Evolutionary conservation across 2,329 filamentous ascomycete species (phyloP).

Genomic region (Fusarium tjaetaba): DNA sequence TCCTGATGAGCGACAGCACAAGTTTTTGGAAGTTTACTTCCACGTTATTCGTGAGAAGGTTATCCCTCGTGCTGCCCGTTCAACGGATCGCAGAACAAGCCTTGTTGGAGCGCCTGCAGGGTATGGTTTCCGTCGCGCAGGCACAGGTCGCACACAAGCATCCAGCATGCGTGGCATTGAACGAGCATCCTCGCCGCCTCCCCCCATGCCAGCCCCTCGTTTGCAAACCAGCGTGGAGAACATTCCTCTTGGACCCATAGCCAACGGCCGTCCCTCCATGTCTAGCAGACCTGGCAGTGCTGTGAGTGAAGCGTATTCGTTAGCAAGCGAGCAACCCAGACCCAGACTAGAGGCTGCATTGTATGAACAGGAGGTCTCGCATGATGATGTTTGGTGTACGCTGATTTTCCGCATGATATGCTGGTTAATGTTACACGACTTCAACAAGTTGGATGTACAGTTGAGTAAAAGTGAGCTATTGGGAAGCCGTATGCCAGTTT

Average conservation of each 20-base stretch:
- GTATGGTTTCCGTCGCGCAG: conserved; percentile 32
- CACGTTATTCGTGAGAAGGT: conserved; percentile 54
- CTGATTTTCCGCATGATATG: conserved; percentile 67
- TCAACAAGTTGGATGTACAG: conserved; percentile 64
- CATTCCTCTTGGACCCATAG: conserved; percentile 9
- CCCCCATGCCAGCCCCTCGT: conserved; percentile 11
- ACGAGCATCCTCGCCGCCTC: conserved; percentile 10
- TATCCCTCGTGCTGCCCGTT: conserved; percentile 46
- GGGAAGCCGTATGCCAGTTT: conserved; percentile 66
- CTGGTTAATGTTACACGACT: conserved; percentile 67
- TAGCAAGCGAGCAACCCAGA: conserved; percentile 8
- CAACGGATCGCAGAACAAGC: conserved; percentile 42
- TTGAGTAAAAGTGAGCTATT: conserved; percentile 62
- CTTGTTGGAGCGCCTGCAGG: conserved; percentile 38
- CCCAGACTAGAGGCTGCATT: conserved; percentile 24
- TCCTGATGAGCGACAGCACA: conserved; percentile 60
- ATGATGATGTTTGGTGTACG: conserved; percentile 63
- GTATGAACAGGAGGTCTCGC: conserved; percentile 40
- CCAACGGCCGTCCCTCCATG: conserved; percentile 11
- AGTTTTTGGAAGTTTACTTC: conserved; percentile 65
- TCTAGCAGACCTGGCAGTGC: conserved; percentile 25
- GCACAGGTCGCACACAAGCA: conserved; percentile 38
- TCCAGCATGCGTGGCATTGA: conserved; percentile 34
- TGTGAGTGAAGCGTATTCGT: conserved; percentile 21
- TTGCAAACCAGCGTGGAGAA: conserved; percentile 20